Evolutionary conservation across 2,329 filamentous ascomycete species (phyloP).

Genomic region (Monosporascus sp.): DNA sequence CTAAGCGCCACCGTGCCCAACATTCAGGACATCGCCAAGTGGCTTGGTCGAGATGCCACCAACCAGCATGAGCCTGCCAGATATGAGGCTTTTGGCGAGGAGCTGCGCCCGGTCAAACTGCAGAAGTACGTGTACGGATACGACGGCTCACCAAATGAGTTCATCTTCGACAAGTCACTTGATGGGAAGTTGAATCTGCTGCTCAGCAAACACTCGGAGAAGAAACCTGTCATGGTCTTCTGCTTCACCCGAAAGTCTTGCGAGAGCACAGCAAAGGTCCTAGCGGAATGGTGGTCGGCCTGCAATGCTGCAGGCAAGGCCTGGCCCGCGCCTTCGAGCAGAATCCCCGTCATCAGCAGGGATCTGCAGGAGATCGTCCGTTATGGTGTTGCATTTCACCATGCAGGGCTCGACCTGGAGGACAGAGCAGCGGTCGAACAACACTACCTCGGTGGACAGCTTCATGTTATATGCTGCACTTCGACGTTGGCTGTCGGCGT

Average conservation of each 20-base stretch:
- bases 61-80: conserved; percentile 59
- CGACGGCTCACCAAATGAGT: conserved; percentile 61
- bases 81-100: conserved; percentile 68
- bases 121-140: conserved; percentile 74
- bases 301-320: conserved; percentile 45
- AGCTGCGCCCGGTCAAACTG: conserved; percentile 72
- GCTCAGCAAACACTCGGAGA: conserved; percentile 59
- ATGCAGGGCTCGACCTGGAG: conserved; percentile 63
- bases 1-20: conserved; percentile 83
- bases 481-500: conserved; percentile 80
- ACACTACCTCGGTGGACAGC: conserved; percentile 63
- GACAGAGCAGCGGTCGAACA: conserved; percentile 65
- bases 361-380: conserved; percentile 49
- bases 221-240: conserved; percentile 78
- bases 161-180: conserved; percentile 67
- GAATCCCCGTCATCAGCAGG: conserved; percentile 48
- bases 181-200: conserved; percentile 60
- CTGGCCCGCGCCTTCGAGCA: conserved; percentile 56
- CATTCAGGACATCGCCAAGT: conserved; percentile 70
- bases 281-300: conserved; percentile 61
- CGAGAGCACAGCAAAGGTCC: conserved; percentile 58
- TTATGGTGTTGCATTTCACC: conserved; percentile 72
- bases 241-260: conserved; percentile 72
- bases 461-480: conserved; percentile 80
- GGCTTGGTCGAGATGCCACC: conserved; percentile 64